phyloP scores from a whole-genome alignment of 768 basidiomycete species.

The Crepidotus variabilis region DNA sequence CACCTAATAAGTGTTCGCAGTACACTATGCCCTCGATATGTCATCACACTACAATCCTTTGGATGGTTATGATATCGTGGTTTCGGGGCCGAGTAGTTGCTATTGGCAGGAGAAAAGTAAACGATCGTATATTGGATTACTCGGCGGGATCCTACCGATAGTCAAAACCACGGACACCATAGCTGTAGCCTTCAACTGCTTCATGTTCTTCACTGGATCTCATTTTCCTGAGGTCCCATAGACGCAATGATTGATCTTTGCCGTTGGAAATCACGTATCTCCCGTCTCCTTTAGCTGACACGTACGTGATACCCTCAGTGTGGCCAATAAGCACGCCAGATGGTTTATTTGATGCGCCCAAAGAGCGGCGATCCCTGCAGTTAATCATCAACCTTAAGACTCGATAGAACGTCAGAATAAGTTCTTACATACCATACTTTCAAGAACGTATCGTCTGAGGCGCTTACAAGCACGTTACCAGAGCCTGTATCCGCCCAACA shows the following conservation, averaged over 20 bases:
- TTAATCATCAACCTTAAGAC: slow-evolving; percentile 9
- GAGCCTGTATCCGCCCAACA: slow-evolving; percentile 94
- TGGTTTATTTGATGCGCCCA: slow-evolving; percentile 61
- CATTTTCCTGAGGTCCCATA: slow-evolving; percentile 97
- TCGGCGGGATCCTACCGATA: slow-evolving; percentile 59
- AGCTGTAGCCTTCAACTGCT: slow-evolving; percentile 39
- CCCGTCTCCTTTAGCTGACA: slow-evolving; percentile 94
- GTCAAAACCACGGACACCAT: slow-evolving; percentile 65
- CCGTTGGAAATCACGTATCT: slow-evolving; percentile 94
- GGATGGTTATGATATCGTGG: slow-evolving; percentile 69
- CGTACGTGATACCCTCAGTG: slow-evolving; percentile 93
- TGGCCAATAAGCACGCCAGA: slow-evolving; percentile 94
- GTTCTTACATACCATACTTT: slow-evolving; percentile 82
- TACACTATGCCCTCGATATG: slow-evolving; percentile 89
- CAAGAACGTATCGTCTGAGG: slow-evolving; percentile 90
- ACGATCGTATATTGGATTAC: background rate
- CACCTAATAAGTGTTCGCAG: slow-evolving; percentile 91
- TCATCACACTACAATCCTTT: slow-evolving; percentile 91
- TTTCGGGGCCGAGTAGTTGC: slow-evolving; percentile 64
- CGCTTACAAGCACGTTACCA: slow-evolving; percentile 92
- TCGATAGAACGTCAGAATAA: no score
- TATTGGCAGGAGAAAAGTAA: slow-evolving; percentile 19
- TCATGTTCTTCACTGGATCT: slow-evolving; percentile 68
- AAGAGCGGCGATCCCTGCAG: slow-evolving; percentile 51
- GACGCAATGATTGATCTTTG: slow-evolving; percentile 87